Evolutionary conservation across 1,284 basidiomycete species (phyloP).

Genomic region (Heterobasidion annosum): DNA sequence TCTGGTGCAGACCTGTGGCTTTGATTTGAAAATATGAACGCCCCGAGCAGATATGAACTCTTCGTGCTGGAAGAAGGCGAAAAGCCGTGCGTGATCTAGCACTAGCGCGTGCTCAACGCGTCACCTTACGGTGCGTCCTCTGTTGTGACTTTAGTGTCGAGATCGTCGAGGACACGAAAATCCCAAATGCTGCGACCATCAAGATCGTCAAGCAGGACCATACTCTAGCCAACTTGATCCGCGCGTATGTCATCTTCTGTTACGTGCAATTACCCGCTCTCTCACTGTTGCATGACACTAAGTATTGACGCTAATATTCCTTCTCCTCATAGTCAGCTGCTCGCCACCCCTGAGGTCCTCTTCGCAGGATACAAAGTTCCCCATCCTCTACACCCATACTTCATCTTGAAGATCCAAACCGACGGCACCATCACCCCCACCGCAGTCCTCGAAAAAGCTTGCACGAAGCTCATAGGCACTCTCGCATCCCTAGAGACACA

Average conservation of each 20-base stretch:
- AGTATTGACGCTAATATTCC: background rate
- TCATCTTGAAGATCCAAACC: conserved; percentile 92
- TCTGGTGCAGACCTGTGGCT: background rate
- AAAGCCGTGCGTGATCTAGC: conserved; percentile 63
- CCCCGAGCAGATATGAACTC: conserved; percentile 86
- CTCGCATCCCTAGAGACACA: conserved; percentile 60
- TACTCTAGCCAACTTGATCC: conserved; percentile 92
- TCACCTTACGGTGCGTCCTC: conserved; percentile 8
- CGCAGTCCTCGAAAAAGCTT: conserved; percentile 79
- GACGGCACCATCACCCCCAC: conserved; percentile 84
- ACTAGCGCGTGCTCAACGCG: conserved; percentile 1
- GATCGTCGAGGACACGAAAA: conserved; percentile 91
- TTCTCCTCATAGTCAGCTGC: conserved; percentile 61
- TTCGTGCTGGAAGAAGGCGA: conserved; percentile 91
- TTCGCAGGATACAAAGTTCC: conserved; percentile 98
- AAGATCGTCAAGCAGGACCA: conserved; percentile 96
- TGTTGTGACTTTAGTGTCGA: conserved; percentile 54
- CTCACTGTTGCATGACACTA: too few relatives aligned
- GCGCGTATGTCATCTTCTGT: conserved; percentile 57
- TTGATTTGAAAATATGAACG: conserved; percentile 60
- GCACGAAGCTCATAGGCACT: conserved; percentile 74
- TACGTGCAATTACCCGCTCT: background rate
- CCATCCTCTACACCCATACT: conserved; percentile 91
- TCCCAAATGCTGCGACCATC: conserved; percentile 93
- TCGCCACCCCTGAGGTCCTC: conserved; percentile 76